Base-by-base conservation (phyloP, 805 yeast species). In the Metschnikowia kunwiensis region DNA sequence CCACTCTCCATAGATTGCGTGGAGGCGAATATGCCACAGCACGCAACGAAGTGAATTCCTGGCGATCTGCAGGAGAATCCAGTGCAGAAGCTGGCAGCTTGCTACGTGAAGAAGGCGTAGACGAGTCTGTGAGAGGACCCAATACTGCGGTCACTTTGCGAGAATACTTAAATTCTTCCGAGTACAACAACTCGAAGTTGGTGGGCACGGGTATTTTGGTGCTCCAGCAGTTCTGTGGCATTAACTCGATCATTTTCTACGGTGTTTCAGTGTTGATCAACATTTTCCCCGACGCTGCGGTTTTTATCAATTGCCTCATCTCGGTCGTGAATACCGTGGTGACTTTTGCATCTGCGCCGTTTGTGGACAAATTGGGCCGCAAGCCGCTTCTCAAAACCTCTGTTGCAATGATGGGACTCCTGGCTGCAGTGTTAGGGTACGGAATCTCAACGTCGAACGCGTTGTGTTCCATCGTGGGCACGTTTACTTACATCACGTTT, bases 191-290 rank as follows among this genome's bases (percentile, higher is more conserved):
- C 34, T 79, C 93, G 4, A 68, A 80, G 31, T 51, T 74, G 13
- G 82, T 80, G 1, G 84, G 88, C 7, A 77, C 88, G 0, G 77
- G 82, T 2, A 72, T 87, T 12, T 75, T 89, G 69, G 64, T 81
- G 14, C 82, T 89, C 12, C 98, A 93, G 63, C 98, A 93, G 58
- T 77, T 91, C 40, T 80, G 87, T 50, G 98, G 98, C 22, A 86
- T 93, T 55, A 93, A 93, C 58, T 79, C 96, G 2, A 87, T 93
- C 42, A 78, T 93, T 14, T 86, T 91, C 56, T 93, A 91, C 58
- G 98, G 98, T 4, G 96, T 91, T 5, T 77, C 86, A 10, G 84
- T 91, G 1, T 67, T 93, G 34, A 69, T 80, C n/a, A 65, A 76
- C 6, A 63, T 84, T 4, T 72, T 87, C 44, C 96, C 97, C 2